Conservation (phyloP, 768 basidiomycete genomes). For the Russula olivacea region DNA sequence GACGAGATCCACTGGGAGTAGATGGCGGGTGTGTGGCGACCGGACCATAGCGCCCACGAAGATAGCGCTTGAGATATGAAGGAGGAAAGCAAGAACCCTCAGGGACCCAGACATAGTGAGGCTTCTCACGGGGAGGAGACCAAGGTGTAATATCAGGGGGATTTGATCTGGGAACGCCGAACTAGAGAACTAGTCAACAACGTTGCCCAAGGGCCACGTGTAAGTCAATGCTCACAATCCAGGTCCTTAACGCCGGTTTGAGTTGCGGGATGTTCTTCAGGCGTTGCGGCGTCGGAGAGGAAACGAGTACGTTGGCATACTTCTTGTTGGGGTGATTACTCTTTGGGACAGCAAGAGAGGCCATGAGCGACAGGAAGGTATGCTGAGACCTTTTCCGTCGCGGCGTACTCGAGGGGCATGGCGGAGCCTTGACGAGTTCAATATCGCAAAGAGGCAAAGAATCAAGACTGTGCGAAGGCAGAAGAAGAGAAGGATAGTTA, state of each 20-base stretch:
- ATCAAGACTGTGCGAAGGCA: constrained; percentile 17
- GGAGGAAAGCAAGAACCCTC: constrained; percentile 26
- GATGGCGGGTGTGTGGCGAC: background rate
- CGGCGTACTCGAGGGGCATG: constrained; percentile 4
- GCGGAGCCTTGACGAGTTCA: constrained; percentile 10
- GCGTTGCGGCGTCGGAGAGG: constrained; percentile 21
- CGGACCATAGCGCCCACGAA: constrained; percentile 7
- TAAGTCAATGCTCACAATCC: constrained; percentile 21
- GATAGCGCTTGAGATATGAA: constrained; percentile 7
- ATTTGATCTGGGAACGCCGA: constrained; percentile 2
- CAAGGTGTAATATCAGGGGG: constrained; percentile 23
- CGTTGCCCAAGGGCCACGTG: background rate
- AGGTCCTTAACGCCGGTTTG: constrained; percentile 19
- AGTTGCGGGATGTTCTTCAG: constrained; percentile 18
- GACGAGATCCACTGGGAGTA: background rate
- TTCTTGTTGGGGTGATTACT: constrained; percentile 5
- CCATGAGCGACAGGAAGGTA: constrained; percentile 18
- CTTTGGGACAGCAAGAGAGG: constrained; percentile 22
- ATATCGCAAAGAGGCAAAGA: constrained; percentile 14
- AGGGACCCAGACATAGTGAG: constrained; percentile 20
- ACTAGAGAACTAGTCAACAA: constrained; percentile 9
- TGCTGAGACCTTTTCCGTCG: background rate
- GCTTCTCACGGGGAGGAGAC: constrained; percentile 19
- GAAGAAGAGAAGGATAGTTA: constrained; percentile 21
- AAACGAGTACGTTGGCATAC: constrained; percentile 21